Evolutionary conservation across 1,284 basidiomycete genomes (phyloP).

Genomic region (Entoloma clypeatum): DNA sequence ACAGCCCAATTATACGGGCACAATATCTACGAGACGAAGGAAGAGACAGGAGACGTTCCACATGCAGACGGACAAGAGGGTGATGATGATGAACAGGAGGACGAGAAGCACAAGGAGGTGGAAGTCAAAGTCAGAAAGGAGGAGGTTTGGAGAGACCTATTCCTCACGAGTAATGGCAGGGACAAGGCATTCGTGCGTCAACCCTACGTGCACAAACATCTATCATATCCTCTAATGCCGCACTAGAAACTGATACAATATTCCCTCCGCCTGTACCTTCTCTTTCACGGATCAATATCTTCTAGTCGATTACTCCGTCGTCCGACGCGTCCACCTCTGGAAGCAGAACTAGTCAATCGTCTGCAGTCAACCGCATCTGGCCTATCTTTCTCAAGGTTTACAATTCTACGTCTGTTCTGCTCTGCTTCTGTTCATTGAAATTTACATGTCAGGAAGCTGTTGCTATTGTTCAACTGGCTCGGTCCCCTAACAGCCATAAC

Average conservation of each 20-base stretch:
- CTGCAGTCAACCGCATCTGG: slow-evolving; percentile 58
- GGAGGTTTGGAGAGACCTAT: slow-evolving; percentile 74
- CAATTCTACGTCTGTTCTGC: background rate
- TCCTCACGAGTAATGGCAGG: slow-evolving; percentile 69
- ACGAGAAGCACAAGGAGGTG: slow-evolving; percentile 40
- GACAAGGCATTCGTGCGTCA: slow-evolving; percentile 77
- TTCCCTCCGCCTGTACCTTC: slow-evolving; percentile 65
- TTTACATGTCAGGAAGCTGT: slow-evolving; percentile 63
- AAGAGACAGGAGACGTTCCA: slow-evolving; percentile 28
- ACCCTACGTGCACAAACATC: no score
- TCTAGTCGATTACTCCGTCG: slow-evolving; percentile 43
- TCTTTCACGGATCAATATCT: slow-evolving; percentile 58
- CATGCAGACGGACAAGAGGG: slow-evolving; percentile 37
- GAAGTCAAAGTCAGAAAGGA: slow-evolving; percentile 47
- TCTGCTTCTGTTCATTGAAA: slow-evolving; percentile 2
- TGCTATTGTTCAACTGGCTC: slow-evolving; percentile 81
- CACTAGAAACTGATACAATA: slow-evolving; percentile 80
- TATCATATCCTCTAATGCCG: no score
- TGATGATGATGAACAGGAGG: slow-evolving; percentile 36
- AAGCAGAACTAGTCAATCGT: slow-evolving; percentile 52
- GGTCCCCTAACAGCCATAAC: slow-evolving; percentile 64
- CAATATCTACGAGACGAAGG: slow-evolving; percentile 39
- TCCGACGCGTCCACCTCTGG: slow-evolving; percentile 46
- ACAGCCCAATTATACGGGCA: slow-evolving; percentile 35
- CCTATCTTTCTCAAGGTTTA: slow-evolving; percentile 66